Evolutionary conservation across 345 rosid species (phyloP).

Genomic region (Orychophragmus violaceus): DNA sequence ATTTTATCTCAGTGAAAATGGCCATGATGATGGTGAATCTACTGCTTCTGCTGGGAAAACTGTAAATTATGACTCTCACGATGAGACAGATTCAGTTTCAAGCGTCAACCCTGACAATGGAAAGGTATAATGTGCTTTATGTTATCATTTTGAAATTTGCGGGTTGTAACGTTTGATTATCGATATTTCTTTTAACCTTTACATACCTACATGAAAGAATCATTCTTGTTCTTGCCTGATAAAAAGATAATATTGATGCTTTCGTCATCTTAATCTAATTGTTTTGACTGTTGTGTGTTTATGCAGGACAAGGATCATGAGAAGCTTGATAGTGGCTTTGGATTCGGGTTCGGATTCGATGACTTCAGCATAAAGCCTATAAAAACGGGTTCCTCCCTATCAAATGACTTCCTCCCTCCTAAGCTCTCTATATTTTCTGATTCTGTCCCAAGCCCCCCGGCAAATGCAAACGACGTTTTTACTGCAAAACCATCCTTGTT

Average conservation of each 20-base stretch:
- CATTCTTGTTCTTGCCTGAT: background rate
- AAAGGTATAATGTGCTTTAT: conserved; percentile 37
- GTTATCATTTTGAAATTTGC: background rate
- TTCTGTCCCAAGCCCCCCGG: conserved; percentile 51
- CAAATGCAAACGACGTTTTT: conserved; percentile 31
- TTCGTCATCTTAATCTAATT: background rate
- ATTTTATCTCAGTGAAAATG: conserved; percentile 48
- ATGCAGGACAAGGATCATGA: conserved; percentile 49
- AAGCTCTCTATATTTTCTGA: conserved; percentile 43
- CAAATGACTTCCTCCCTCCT: conserved; percentile 35
- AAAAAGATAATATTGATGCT: background rate
- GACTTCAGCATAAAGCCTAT: conserved; percentile 72
- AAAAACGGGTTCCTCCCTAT: conserved; percentile 43
- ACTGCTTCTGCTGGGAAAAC: conserved; percentile 47
- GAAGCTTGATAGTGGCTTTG: conserved; percentile 33
- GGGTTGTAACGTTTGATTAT: background rate
- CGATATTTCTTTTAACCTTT: background rate
- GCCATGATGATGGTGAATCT: conserved; percentile 42
- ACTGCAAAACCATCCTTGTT: conserved; percentile 36
- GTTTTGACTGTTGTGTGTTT: background rate
- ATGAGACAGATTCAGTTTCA: conserved; percentile 68
- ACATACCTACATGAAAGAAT: background rate
- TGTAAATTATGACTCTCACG: conserved; percentile 54
- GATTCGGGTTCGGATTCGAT: conserved; percentile 45
- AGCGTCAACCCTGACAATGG: conserved; percentile 40